Conservation (phyloP, 1,139 yeast species). For the Saccharomyces pastorianus region DNA sequence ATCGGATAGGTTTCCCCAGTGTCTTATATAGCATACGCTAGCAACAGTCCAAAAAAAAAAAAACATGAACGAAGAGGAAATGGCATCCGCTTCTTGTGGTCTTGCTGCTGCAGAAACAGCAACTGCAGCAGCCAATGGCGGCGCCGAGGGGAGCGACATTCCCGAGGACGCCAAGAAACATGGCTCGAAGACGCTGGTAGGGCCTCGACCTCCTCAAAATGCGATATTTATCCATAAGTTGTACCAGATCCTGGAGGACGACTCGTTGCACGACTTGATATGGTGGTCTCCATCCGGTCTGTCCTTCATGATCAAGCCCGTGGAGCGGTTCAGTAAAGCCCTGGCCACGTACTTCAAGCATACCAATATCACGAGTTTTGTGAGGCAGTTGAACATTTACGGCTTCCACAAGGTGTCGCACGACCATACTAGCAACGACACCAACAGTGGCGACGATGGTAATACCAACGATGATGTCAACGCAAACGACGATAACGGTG, state of each 20-base stretch:
- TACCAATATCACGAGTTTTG: conserved; percentile 72
- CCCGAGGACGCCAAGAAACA: not conserved
- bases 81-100: not conserved
- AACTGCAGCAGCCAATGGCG: not conserved
- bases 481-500: conserved; percentile 1
- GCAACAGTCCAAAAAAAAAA: not conserved
- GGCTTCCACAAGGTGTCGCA: conserved; percentile 58
- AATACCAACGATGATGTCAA: conserved; percentile 5
- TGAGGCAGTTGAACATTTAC: conserved; percentile 70
- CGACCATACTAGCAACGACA: conserved; percentile 20
- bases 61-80: not conserved
- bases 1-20: too few species aligned
- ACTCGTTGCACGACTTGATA: conserved; percentile 41
- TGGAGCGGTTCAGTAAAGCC: conserved; percentile 53
- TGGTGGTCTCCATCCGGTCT: conserved; percentile 44
- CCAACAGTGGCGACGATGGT: conserved; percentile 3
- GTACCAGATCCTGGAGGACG: conserved; percentile 56
- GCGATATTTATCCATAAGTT: conserved; percentile 58
- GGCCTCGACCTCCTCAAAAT: conserved; percentile 17
- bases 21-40: too few species aligned
- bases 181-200: not conserved
- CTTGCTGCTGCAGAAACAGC: too few species aligned
- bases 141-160: not conserved
- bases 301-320: conserved; percentile 39
- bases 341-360: conserved; percentile 63